Conservation (phyloP, 2,329 filamentous ascomycete genomes). For the Lizonia empirigonia region DNA sequence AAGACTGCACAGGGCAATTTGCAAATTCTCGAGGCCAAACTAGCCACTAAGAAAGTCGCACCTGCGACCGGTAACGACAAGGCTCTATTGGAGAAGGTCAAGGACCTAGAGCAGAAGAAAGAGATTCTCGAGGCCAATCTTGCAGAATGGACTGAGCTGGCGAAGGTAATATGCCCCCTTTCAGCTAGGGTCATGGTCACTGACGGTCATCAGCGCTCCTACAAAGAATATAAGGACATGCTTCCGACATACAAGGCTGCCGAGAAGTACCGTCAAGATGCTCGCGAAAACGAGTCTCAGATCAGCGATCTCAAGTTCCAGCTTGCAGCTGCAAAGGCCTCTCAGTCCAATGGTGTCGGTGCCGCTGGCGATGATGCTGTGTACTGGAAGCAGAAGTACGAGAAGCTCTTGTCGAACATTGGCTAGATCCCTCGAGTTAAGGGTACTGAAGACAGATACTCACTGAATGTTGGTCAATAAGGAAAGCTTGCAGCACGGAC, state of each 20-base stretch:
- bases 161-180: conserved; percentile 20
- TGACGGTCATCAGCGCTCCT: conserved; percentile 28
- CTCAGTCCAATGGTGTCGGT: conserved; percentile 19
- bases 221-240: conserved; percentile 34
- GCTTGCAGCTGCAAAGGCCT: conserved; percentile 21
- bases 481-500: not conserved
- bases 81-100: conserved; percentile 13
- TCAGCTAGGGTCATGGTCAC: not conserved
- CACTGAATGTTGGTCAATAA: no score
- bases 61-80: not conserved
- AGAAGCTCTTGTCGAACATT: conserved; percentile 26
- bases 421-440: conserved; percentile 1
- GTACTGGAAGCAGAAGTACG: conserved; percentile 39
- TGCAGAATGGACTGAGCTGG: conserved; percentile 31
- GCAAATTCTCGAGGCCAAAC: conserved; percentile 10
- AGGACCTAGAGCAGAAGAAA: conserved; percentile 21
- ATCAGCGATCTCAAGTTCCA: conserved; percentile 26
- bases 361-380: conserved; percentile 7
- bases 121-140: conserved; percentile 14
- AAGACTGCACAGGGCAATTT: not conserved
- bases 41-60: not conserved
- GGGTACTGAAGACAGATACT: not conserved
- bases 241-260: conserved; percentile 28
- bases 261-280: conserved; percentile 24
- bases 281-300: conserved; percentile 18